Percentiles rank a stretch among this genome's conserved stretches.
These are phyloP conservation scores for Acanthamoeba triangularis DNA, from an alignment of 208 protist genomes.

Conservation along the genomic window DNA sequence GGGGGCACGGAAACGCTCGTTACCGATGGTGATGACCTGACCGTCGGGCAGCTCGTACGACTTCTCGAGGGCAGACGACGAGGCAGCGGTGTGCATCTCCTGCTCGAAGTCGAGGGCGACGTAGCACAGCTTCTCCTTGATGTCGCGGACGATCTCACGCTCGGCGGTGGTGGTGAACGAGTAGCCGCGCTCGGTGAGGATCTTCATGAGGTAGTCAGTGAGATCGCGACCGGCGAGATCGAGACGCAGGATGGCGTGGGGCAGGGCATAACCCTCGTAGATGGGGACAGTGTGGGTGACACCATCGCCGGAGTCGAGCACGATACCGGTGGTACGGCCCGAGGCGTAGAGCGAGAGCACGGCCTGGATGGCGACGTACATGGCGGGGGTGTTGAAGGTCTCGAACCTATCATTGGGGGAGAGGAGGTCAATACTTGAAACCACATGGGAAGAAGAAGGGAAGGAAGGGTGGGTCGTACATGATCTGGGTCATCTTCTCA, in stretches of 20 bases:
- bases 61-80: conserved; percentile 84
- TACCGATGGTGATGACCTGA: conserved; percentile 92
- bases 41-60: conserved; percentile 95
- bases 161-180: conserved; percentile 97
- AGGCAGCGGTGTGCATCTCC: conserved; percentile 94
- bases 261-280: conserved; percentile 97
- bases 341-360: conserved; percentile 97
- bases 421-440: no score
- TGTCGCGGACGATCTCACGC: conserved; percentile 97
- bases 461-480: no score
- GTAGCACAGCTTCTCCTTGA: conserved; percentile 90
- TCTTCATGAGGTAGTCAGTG: conserved; percentile 96
- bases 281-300: conserved; percentile 99
- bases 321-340: conserved; percentile 94
- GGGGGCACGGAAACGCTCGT: conserved; percentile 92
- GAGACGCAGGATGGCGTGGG: conserved; percentile 94
- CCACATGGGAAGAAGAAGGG: no score
- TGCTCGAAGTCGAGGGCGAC: conserved; percentile 96
- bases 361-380: conserved; percentile 97
- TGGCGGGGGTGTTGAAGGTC: conserved; percentile 93
- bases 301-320: conserved; percentile 98
- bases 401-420: no score
- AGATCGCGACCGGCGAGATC: conserved; percentile 92
- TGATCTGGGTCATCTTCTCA: conserved; percentile 95
- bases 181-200: conserved; percentile 96